Conservation (phyloP, 1,284 basidiomycete genomes). For the Cystobasidiaceae sp. region DNA sequence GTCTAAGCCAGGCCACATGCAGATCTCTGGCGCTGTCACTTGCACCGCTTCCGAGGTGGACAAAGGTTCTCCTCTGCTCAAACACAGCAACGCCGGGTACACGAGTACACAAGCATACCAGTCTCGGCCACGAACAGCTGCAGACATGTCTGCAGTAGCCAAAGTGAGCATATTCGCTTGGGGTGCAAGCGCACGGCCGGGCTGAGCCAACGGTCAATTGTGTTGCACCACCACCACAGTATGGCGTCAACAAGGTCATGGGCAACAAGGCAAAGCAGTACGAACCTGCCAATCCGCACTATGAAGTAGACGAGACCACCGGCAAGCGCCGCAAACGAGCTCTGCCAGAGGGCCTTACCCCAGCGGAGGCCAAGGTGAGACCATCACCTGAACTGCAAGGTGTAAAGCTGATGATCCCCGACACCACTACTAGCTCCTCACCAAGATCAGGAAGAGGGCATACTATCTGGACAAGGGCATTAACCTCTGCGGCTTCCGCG, state of each 20-base stretch:
- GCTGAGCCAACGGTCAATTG: too few relatives aligned
- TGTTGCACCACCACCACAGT: neutral
- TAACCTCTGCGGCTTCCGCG: constrained; percentile 70
- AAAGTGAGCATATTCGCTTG: neutral
- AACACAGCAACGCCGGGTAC: too few relatives aligned
- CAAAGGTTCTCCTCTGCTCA: too few relatives aligned
- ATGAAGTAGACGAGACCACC: constrained; percentile 12
- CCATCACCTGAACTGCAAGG: neutral
- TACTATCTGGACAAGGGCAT: constrained; percentile 80
- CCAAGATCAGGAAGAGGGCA: constrained; percentile 55
- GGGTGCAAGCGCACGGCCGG: neutral
- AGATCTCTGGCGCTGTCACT: too few relatives aligned
- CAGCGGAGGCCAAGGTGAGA: constrained; percentile 13
- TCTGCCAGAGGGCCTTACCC: constrained; percentile 16
- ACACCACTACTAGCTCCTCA: constrained; percentile 12
- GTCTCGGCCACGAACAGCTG: too few relatives aligned
- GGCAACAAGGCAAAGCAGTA: constrained; percentile 7
- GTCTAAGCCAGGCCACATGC: too few relatives aligned
- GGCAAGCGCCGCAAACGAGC: constrained; percentile 50
- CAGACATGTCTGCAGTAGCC: too few relatives aligned
- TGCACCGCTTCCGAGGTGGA: too few relatives aligned
- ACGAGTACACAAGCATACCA: too few relatives aligned
- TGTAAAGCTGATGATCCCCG: neutral
- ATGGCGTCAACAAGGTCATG: neutral
- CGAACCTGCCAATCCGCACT: constrained; percentile 17